Conservation (phyloP, 805 yeast genomes). For the Yamadazyma akitaensis region DNA sequence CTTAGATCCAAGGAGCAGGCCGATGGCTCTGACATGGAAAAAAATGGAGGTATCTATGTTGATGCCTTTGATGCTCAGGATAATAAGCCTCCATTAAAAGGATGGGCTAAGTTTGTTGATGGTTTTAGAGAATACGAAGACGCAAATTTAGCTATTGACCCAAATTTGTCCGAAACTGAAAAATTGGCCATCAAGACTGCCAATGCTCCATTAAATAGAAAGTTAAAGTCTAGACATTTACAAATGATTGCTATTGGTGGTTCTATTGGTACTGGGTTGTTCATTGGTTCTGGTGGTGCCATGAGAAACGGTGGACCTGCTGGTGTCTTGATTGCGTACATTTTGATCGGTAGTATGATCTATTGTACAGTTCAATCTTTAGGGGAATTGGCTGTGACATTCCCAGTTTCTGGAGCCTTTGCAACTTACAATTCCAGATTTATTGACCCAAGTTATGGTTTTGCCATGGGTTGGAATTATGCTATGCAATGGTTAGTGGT, state of each 20-base stretch:
- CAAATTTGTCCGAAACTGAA: slow-evolving; percentile 23
- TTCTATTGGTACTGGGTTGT: slow-evolving; percentile 82
- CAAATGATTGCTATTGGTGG: slow-evolving; percentile 76
- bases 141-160: slow-evolving; percentile 41
- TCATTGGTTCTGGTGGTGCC: slow-evolving; percentile 71
- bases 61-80: slow-evolving; percentile 24
- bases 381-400: slow-evolving; percentile 60
- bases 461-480: slow-evolving; percentile 56
- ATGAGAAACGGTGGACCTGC: slow-evolving; percentile 73
- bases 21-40: slow-evolving; percentile 30
- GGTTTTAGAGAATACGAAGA: slow-evolving; percentile 32
- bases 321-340: slow-evolving; percentile 58
- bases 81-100: slow-evolving; percentile 17
- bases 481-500: slow-evolving; percentile 54
- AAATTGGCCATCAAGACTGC: slow-evolving; percentile 42
- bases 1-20: slow-evolving; percentile 35
- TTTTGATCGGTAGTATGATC: slow-evolving; percentile 55
- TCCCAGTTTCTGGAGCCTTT: slow-evolving; percentile 69
- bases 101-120: slow-evolving; percentile 25
- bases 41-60: slow-evolving; percentile 35
- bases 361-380: slow-evolving; percentile 52
- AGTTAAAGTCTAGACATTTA: slow-evolving; percentile 61
- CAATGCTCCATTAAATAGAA: slow-evolving; percentile 48
- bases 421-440: slow-evolving; percentile 59
- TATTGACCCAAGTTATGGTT: slow-evolving; percentile 62